A percentile compares a stretch with the other conserved stretches of the same genome.
These are phyloP conservation scores for Stipa capillata DNA, from an alignment of 176 grass and related monocot species.

Conservation along the genomic window DNA sequence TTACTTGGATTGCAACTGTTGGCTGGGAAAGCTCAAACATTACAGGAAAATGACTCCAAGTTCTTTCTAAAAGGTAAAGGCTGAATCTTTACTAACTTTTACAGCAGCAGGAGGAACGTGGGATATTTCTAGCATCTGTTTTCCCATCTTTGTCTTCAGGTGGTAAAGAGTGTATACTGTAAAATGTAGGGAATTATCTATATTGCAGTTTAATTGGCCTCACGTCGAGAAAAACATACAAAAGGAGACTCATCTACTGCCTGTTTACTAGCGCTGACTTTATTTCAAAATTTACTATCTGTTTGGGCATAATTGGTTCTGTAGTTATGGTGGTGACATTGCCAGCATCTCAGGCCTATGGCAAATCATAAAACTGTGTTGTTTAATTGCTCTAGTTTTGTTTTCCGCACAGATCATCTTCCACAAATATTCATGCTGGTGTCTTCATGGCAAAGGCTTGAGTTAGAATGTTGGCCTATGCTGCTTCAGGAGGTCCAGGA, in stretches of 20 bases:
- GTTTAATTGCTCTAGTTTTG: background rate
- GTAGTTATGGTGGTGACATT: background rate
- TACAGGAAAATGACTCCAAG: conserved; percentile 84
- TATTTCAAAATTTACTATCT: background rate
- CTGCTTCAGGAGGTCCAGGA: conserved; percentile 54
- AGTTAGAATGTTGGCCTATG: conserved; percentile 78
- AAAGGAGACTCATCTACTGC: background rate
- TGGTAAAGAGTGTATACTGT: background rate
- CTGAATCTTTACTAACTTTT: background rate
- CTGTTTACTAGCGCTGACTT: background rate
- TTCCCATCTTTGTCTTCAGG: background rate
- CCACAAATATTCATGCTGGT: conserved; percentile 63
- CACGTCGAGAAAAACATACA: too few species aligned
- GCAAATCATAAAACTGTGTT: background rate
- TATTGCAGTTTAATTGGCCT: background rate
- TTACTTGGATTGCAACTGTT: conserved; percentile 83
- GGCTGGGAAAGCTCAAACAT: conserved; percentile 55
- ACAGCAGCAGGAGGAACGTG: background rate
- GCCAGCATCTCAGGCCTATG: background rate
- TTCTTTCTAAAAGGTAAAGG: conserved; percentile 67
- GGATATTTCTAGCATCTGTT: background rate
- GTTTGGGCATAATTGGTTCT: background rate
- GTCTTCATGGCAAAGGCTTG: conserved; percentile 80
- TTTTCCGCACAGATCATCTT: conserved; percentile 52
- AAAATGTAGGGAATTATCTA: background rate